Evolutionary conservation across 2,329 filamentous ascomycete genomes (phyloP), one percentile per base, ranked within the genome.

Genomic region (Fusarium pseudoanthophilum): DNA sequence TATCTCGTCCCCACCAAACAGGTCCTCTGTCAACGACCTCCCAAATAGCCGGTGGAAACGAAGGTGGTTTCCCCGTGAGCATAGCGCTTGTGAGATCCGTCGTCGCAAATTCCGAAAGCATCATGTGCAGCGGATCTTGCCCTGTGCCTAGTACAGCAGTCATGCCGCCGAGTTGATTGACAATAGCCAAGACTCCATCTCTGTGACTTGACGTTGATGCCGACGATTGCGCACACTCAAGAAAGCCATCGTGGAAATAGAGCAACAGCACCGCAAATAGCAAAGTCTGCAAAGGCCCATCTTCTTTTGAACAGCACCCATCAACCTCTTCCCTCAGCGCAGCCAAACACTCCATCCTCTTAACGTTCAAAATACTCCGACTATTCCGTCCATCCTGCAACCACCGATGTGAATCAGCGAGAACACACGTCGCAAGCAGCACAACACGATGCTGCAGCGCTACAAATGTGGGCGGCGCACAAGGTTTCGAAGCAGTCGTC

Each of bases 51-150:
- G 81, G 78, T 4, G 81, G 76, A 13, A 84, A 84, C 14, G 80
- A 82, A 2, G 83, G 83, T 9, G 78, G 67, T 24, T 78, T 78
- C 0, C 82, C 83, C 24, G 81, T 83, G 2, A 85, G 75, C 61
- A 85, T 71, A 3, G 83, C 79, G 15, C 83, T 81, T 1, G 83
- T 85, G 15, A 85, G 77, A 62, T 85, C 84, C 60, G 83, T 82
- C 0, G 84, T 84, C 5, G 80, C 80, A 51, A 85, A 85, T 53
- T 84, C 83, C 1, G 84, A 84, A 11, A 85, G 63, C 51, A 85
- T 82, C 72, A 85, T 77, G 16, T 83, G 79, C 7, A 81, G 67
- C 3, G 80, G 75, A 26, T 80, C 78, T 7, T 77, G 78, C 1
- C 78, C 75, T 7, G 64, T 75, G 3, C 48, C 64, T 5, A 81